Conservation (phyloP, 2,329 filamentous ascomycete species). For the Pseudogymnoascus sp. region DNA sequence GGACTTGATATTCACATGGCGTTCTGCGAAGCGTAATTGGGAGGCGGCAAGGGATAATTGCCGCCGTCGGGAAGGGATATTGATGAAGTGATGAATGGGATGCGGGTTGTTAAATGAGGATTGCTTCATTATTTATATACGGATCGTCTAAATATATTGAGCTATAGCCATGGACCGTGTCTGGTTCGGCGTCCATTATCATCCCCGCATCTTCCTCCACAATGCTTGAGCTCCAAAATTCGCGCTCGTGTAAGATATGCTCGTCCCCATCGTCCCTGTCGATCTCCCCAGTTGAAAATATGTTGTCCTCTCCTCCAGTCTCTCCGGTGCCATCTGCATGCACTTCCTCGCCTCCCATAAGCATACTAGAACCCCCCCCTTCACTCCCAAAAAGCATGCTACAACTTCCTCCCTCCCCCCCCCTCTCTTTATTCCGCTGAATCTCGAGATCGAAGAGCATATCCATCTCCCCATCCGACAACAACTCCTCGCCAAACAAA, state of each 20-base stretch:
- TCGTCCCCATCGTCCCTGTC: not conserved
- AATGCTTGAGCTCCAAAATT: not conserved
- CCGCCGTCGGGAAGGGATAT: not conserved
- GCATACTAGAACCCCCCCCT: not conserved
- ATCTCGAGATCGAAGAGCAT: constrained; percentile 8
- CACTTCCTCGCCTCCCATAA: not conserved
- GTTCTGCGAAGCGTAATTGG: constrained; percentile 12
- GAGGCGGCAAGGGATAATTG: not conserved
- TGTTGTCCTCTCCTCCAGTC: not conserved
- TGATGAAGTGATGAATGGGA: constrained; percentile 5
- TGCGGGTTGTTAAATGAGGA: not conserved
- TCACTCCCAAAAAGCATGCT: not conserved
- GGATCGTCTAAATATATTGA: not conserved
- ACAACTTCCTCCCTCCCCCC: not conserved
- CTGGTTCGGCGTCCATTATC: not conserved
- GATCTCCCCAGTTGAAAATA: not conserved
- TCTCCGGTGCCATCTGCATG: not conserved
- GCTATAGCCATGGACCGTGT: not conserved
- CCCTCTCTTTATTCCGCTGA: not conserved
- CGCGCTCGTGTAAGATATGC: not conserved
- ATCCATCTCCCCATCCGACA: constrained; percentile 6
- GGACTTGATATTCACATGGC: constrained; percentile 20
- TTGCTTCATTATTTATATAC: not conserved
- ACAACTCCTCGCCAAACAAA: not conserved
- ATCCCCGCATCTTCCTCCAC: not conserved